A percentile compares a stretch with the other conserved stretches of the same genome.
phyloP scores from a whole-genome alignment of 768 basidiomycete genomes.

The Mycena filopes region DNA sequence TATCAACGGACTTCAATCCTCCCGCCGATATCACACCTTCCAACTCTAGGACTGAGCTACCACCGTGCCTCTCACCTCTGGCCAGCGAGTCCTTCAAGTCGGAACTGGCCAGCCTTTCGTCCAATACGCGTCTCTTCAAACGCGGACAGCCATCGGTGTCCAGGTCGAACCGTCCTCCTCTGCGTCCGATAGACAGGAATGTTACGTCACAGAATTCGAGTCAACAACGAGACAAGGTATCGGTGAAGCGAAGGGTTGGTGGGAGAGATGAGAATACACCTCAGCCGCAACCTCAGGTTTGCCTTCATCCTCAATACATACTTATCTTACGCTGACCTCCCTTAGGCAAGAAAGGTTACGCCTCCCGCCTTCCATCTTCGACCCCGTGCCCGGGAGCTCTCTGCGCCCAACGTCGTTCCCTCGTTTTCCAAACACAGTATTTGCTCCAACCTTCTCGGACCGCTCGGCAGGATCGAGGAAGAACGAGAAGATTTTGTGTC shows the following conservation, averaged over 20 bases:
- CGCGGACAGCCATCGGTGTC: conserved; percentile 6
- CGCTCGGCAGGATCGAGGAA: conserved; percentile 34
- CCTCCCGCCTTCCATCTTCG: conserved; percentile 7
- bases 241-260: conserved; percentile 11
- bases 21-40: conserved; percentile 13
- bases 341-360: conserved; percentile 2
- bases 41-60: conserved; percentile 13
- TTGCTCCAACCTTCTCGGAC: conserved; percentile 30
- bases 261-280: conserved; percentile 15
- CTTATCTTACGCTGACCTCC: background rate
- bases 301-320: background rate
- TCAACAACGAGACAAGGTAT: conserved; percentile 6
- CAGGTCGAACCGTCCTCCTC: conserved; percentile 25
- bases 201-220: background rate
- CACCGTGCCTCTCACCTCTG: conserved; percentile 38
- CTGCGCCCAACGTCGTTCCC: conserved; percentile 27
- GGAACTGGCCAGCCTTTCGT: conserved; percentile 32
- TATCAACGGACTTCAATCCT: background rate
- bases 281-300: conserved; percentile 5
- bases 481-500: conserved; percentile 24
- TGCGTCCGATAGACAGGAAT: conserved; percentile 29
- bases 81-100: conserved; percentile 42
- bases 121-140: conserved; percentile 25
- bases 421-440: conserved; percentile 35
- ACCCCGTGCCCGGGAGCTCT: conserved; percentile 21